These are phyloP conservation scores for Zelonia costaricensis DNA, from an alignment of 208 protist genomes.

Conservation along the genomic window DNA sequence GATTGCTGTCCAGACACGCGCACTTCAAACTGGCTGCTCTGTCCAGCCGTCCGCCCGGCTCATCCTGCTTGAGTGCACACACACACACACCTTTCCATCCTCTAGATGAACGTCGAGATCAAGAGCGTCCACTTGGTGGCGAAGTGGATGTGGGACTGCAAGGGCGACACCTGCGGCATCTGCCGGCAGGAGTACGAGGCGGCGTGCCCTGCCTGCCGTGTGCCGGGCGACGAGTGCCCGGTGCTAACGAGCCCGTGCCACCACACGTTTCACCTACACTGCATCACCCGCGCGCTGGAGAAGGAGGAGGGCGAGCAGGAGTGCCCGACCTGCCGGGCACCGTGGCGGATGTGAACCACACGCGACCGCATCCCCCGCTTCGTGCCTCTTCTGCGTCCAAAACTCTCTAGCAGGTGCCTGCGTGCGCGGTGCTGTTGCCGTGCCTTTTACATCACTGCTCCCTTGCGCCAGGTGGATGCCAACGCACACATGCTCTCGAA, in stretches of 20 bases:
- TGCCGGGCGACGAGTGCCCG: constrained; percentile 94
- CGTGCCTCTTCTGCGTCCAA: too few relatives aligned
- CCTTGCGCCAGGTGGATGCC: too few relatives aligned
- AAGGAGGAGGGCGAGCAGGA: constrained; percentile 53
- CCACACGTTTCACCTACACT: constrained; percentile 99
- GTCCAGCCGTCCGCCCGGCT: too few relatives aligned
- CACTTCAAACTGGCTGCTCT: too few relatives aligned
- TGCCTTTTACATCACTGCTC: too few relatives aligned
- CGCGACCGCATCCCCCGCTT: too few relatives aligned
- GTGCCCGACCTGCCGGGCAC: constrained; percentile 83
- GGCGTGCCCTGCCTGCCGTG: constrained; percentile 81
- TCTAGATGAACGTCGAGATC: constrained; percentile 86
- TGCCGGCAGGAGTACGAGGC: constrained; percentile 83
- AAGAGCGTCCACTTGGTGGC: constrained; percentile 79
- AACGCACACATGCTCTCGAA: too few relatives aligned
- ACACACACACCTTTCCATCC: too few relatives aligned
- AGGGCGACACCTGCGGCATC: constrained; percentile 90
- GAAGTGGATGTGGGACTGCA: constrained; percentile 87
- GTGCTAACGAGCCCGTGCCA: constrained; percentile 97
- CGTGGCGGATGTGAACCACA: constrained; percentile 87
- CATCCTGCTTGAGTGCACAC: background rate
- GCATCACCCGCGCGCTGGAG: constrained; percentile 95
- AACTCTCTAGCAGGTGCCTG: too few relatives aligned
- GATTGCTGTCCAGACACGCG: too few relatives aligned
- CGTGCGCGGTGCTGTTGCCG: too few relatives aligned